Evolutionary conservation across 176 grass and related monocot genomes (phyloP), one percentile per base, ranked within the genome.

Genomic region (Oryza glumipatula): DNA sequence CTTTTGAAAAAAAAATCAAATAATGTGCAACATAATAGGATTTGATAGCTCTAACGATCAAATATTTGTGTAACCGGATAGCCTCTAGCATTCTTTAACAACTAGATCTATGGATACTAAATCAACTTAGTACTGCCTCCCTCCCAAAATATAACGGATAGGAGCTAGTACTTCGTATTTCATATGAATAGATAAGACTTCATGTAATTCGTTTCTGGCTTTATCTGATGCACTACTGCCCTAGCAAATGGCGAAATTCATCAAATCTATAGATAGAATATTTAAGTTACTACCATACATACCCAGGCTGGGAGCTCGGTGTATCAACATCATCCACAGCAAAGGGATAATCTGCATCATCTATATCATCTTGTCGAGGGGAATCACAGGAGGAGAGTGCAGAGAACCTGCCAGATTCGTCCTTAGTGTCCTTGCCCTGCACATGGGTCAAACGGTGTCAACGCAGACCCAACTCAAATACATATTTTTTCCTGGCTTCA

Each of bases 331-430:
- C 96, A 84, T 96, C 93, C 65, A 98, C 89, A 58, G 76, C 93
- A 92, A 98, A 98, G 74, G 89, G 93, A 88, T 85, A 98, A 79
- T 95, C 95, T 46, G 75, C 58, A 35, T 98, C 96, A 44, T 98
- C 93, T 47, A 92, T 69, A 88, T 98, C 93, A 35, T 98, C 91
- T 65, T 83, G 90, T 15, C 87, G 48, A 61, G 85, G 95, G 45
- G 95, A 95, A 80, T 90, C 95, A 83, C 88, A 89, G 39, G 86
- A 95, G 26, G 90, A 95, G n/a, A 88, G 83, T 76, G 76, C 90
- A 88, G 95, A 95, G 71, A 98, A 98, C 70, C 93, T 92, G 75
- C 96, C 96, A 86, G 93, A 98, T 88, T 94, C 96, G 87, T 95
- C 96, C 84, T 79, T 90, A 72, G 76, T 90, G 41, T 98, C 96